Evolutionary conservation across 345 rosid species (phyloP), one percentile per base, ranked within the genome.

Genomic region (Bretschneidera sinensis): DNA sequence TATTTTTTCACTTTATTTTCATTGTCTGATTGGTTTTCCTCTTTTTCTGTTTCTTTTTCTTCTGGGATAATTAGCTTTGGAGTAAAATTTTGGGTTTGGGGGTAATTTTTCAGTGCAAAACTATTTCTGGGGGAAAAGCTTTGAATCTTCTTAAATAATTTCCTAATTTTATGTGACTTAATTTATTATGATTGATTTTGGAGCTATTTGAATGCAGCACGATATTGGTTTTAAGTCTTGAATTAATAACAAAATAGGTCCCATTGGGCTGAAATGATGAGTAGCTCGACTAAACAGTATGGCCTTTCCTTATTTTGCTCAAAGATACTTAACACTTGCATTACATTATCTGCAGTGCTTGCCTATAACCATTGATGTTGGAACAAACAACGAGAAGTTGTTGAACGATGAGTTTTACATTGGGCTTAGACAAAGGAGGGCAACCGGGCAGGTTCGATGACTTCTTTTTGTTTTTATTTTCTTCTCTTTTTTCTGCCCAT

Each of bases 301-400:
- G n/a, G n/a, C n/a, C n/a, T n/a, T n/a, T n/a, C n/a, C n/a, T n/a
- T n/a, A n/a, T n/a, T n/a, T n/a, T n/a, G n/a, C n/a, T n/a, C n/a
- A n/a, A n/a, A n/a, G n/a, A n/a, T n/a, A n/a, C n/a, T n/a, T n/a
- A n/a, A 39, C 45, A 5, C 45, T 39, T 39, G 45, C 13, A 52
- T 21, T 24, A 22, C 48, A 63, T 48, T 8, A 23, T 60, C 43
- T 74, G 61, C 63, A 91, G 96, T 88, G 97, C 72, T 79, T 88
- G 80, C 96, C 97, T 15, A 63, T 91, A 15, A 91, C 94, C 23
- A 81, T 91, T 60, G 97, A 91, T 77, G 91, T 91, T 61, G 97
- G 97, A 24, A 91, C 97, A 51, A 91, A 88, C 84, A 91, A 91
- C 43, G 82, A 82, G 74, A 58, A 75, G 67, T 74, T 91, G 63